Evolutionary conservation across 2,329 filamentous ascomycete species (phyloP), one percentile per base, ranked within the genome.

Genomic region (Ophiostoma fasciatum): DNA sequence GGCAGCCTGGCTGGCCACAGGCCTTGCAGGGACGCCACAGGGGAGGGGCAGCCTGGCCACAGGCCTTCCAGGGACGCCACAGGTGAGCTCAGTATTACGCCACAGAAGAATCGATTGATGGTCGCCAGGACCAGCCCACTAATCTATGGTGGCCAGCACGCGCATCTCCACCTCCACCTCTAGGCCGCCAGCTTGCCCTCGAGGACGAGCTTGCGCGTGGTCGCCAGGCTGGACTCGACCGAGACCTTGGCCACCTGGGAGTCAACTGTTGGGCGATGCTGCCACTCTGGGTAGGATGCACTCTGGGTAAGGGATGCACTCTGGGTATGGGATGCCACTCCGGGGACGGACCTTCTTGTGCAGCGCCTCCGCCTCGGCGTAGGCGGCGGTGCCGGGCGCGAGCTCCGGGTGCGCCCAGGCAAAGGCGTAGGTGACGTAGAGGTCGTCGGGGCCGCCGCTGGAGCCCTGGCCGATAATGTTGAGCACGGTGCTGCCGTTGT

Each of bases 391-490:
- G 27, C 47, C 49, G 31, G 35, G 38, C 31, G 35, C 43, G 3
- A 51, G 39, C 1, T 38, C 45, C 7, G 42, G 34, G 35, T 50
- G 39, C 34, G 44, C 44, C 51, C 53, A 53, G 19, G 50, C 46
- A 42, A 57, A 58, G 2, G 48, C 41, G 39, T 53, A 56, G 11
- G 55, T 57, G 45, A 58, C 40, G 31, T 44, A 51, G 22, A 56
- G 31, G 19, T 54, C 48, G 2, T 40, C 33, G 6, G 45, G 35
- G 18, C 44, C 41, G 34, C 43, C 48, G 31, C 33, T 40, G 9
- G 49, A 33, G 8, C 53, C 49, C 13, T 31, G 19, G 30, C 46
- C 44, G 29, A 56, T 42, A 29, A 54, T 49, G 37, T 57, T 58
- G 28, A 47, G 40, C 14, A 58, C 47, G 30, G 41, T 46, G 31